Evolutionary conservation across 23 red algal genomes (phyloP).

Genomic region (Gracilaria domingensis): DNA sequence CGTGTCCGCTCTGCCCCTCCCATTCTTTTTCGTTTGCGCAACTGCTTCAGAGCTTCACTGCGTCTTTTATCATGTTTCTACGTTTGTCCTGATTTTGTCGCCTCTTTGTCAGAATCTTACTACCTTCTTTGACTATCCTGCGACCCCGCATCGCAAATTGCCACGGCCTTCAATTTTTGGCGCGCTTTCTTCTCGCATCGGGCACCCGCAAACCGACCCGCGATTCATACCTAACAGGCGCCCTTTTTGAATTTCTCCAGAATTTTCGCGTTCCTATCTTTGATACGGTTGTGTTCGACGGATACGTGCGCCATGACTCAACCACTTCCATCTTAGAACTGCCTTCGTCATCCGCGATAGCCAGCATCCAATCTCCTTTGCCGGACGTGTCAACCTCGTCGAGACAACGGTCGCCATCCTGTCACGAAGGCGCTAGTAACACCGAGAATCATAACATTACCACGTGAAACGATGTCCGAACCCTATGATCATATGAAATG

Average conservation of each 20-base stretch:
- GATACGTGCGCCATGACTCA: slow-evolving; percentile 63
- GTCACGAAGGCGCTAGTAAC: slow-evolving; percentile 10
- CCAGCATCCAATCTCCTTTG: slow-evolving; percentile 9
- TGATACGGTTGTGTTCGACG: slow-evolving; percentile 62
- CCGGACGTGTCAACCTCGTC: slow-evolving; percentile 17
- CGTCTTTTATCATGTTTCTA: too few relatives aligned
- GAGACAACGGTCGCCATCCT: slow-evolving; percentile 17
- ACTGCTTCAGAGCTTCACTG: too few relatives aligned
- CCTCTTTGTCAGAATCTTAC: slow-evolving; percentile 29
- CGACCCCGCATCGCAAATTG: slow-evolving; percentile 25
- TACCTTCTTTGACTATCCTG: slow-evolving; percentile 19
- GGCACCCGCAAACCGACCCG: slow-evolving; percentile 38
- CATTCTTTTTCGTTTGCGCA: too few relatives aligned
- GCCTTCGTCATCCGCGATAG: slow-evolving; percentile 17
- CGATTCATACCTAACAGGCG: slow-evolving; percentile 52
- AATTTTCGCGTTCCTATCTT: slow-evolving; percentile 34
- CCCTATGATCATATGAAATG: too few relatives aligned
- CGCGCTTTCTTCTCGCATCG: slow-evolving; percentile 11
- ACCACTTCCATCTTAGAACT: neutral
- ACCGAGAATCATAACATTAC: slow-evolving; percentile 32
- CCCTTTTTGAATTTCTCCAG: slow-evolving; percentile 53
- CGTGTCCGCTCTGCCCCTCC: too few relatives aligned
- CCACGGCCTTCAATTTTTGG: slow-evolving; percentile 30
- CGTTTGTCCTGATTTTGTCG: too few relatives aligned
- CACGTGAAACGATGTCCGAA: slow-evolving; percentile 55